Evolutionary conservation across 2,329 filamentous ascomycete genomes (phyloP).

Genomic region (Aspergillus costaricaensis): DNA sequence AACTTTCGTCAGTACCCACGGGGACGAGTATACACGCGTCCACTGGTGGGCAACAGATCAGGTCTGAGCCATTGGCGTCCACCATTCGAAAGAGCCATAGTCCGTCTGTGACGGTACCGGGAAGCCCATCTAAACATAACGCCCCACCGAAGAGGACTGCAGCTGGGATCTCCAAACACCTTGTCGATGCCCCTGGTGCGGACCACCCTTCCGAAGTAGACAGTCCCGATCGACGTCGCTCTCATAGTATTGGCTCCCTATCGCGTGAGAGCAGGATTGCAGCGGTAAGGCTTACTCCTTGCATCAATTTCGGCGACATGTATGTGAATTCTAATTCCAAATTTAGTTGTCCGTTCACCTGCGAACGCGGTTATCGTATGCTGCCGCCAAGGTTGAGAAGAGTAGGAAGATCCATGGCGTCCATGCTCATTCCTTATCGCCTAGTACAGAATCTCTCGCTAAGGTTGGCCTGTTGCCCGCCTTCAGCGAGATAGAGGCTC

Average conservation of each 20-base stretch:
- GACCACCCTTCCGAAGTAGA: constrained; percentile 36
- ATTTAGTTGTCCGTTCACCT: constrained; percentile 73
- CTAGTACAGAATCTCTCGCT: constrained; percentile 56
- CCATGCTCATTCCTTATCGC: constrained; percentile 75
- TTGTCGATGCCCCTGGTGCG: constrained; percentile 17
- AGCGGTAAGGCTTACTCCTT: constrained; percentile 60
- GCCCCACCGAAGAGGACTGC: constrained; percentile 71
- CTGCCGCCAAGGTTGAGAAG: constrained; percentile 89
- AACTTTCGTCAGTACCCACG: not conserved
- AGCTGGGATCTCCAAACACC: constrained; percentile 69
- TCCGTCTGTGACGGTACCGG: constrained; percentile 13
- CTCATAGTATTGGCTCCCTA: constrained; percentile 70
- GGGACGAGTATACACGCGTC: not conserved
- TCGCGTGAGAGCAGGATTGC: constrained; percentile 71
- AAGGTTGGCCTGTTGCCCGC: constrained; percentile 57
- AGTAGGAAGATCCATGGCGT: constrained; percentile 76
- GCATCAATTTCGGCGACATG: not conserved
- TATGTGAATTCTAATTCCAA: constrained; percentile 23
- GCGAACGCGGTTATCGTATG: constrained; percentile 82
- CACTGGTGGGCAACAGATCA: constrained; percentile 1
- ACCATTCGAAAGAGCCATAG: constrained; percentile 12
- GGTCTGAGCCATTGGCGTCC: constrained; percentile 1
- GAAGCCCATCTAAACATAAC: constrained; percentile 20
- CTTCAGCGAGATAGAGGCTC: constrained; percentile 33
- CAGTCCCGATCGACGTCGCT: constrained; percentile 54